Evolutionary conservation across 768 basidiomycete genomes (phyloP), one percentile per base, ranked within the genome.

Genomic region (Phlebiopsis gigantea): DNA sequence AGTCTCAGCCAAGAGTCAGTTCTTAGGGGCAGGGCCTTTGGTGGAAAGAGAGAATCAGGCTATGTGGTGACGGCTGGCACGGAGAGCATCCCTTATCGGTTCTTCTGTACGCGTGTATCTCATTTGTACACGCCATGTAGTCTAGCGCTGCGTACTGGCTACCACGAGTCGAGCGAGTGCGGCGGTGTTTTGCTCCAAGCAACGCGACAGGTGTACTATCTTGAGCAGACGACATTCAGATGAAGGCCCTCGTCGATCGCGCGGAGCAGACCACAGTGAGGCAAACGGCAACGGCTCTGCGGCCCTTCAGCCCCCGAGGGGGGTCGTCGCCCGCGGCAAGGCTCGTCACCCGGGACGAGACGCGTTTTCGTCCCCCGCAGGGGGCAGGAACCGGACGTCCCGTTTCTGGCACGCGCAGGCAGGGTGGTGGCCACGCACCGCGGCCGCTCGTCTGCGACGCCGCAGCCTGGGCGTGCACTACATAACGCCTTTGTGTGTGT

Each of bases 391-490:
- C 34, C 34, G 34, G 34, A 39, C 34, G 34, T 39, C 34, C 34
- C 34, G 34, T 39, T 57, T 62, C 57, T 42, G 66, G 64, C 66
- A 67, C 66, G 66, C 58, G 66, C 61, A 62, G 58, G 55, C 62
- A 61, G 59, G 63, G 64, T 61, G 66, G 55, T 59, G 24, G 39
- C 53, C 58, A 59, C 53, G 58, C 17, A 26, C 46, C 42, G 17
- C 53, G 34, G 28, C 21, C 43, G 21, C 53, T 21, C 50, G n/a
- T 31, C n/a, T 25, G 31, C 48, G 29, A 24, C 50, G 50, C 39
- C 34, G 54, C 54, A 43, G 3, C 8, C 39, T 28, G 29, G 4
- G 41, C 34, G 21, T 26, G 26, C 51, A 31, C 47, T 55, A 59
- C 53, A 59, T 47, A 59, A 59, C 49, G 53, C 34, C 19, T 43